Base-by-base conservation (phyloP, 2,329 filamentous ascomycete species). In the Sclerotinia sclerotiorum region DNA sequence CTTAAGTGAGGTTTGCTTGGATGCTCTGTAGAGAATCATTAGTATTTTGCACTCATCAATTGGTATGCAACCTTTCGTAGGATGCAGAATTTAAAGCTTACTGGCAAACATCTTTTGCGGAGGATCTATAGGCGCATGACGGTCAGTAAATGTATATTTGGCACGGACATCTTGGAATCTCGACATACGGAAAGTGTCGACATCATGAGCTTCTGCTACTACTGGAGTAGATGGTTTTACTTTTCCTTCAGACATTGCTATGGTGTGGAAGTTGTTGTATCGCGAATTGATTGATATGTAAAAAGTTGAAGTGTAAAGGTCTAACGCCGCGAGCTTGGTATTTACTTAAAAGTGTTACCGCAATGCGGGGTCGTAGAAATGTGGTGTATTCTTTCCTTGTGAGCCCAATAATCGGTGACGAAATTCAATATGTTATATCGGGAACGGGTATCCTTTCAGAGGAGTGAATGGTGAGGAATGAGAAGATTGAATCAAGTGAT, bases 151-250 rank as follows among this genome's bases (percentile, higher is more conserved):
- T 60, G 62, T 46, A 66, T 32, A 19, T 63, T 61, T 19, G 32
- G 60, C 46, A 61, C 35, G 48, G 32, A 66, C 51, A 67, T 29
- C 35, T 63, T 55, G n/a, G 13, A 32, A 21, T 52, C 13, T 57
- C 13, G 49, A 76, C 87, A 84, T 81, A 89, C 87, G 86, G 77
- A 83, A 92, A 27, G 90, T 93, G 80, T 92, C 88, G 74, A 93
- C 90, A 77, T 88, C 81, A 80, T 93, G 90, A 76, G 90, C 90
- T 83, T 93, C 91, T 70, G 84, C 84, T 76, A 93, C 90, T 75
- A 91, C 88, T 60, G 84, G 85, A 74, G 75, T 77, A 78, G 79
- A 73, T 69, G 79, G 75, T 52, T 73, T 72, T 21, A 75, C 72
- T 13, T 65, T 79, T 71, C 76, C 78, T 76, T 80, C 80, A 76